Evolutionary conservation across 2,329 filamentous ascomycete genomes (phyloP).

Genomic region (Tolypocladium paradoxum): DNA sequence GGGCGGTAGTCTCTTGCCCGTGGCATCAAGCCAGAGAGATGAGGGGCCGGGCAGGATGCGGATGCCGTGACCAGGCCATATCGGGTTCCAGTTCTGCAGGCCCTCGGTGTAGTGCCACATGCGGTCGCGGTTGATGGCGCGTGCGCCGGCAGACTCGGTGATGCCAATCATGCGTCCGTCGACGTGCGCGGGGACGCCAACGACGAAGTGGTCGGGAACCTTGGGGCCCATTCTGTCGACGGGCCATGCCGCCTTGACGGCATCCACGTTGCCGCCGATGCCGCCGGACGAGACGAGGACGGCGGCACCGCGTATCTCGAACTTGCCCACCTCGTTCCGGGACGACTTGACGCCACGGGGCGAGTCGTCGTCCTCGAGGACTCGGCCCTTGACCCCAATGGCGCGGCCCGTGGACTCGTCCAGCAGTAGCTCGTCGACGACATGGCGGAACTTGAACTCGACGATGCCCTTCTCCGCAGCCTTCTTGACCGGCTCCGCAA

Average conservation of each 20-base stretch:
- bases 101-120: slow-evolving; percentile 61
- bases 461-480: slow-evolving; percentile 43
- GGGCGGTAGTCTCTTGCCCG: slow-evolving; percentile 44
- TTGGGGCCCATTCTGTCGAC: slow-evolving; percentile 44
- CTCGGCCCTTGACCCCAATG: slow-evolving; percentile 39
- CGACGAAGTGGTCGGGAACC: slow-evolving; percentile 44
- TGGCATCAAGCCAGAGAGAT: slow-evolving; percentile 52
- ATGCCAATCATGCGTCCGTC: slow-evolving; percentile 53
- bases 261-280: slow-evolving; percentile 51
- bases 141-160: slow-evolving; percentile 38
- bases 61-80: slow-evolving; percentile 52
- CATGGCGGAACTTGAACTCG: slow-evolving; percentile 44
- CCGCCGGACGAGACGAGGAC: slow-evolving; percentile 47
- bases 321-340: slow-evolving; percentile 34
- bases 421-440: slow-evolving; percentile 44
- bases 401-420: slow-evolving; percentile 39
- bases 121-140: slow-evolving; percentile 48
- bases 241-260: slow-evolving; percentile 48
- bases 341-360: slow-evolving; percentile 41
- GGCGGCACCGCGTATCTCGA: slow-evolving; percentile 41
- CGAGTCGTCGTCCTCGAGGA: slow-evolving; percentile 40
- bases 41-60: slow-evolving; percentile 50
- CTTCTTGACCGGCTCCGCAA: slow-evolving; percentile 42
- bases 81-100: slow-evolving; percentile 49
- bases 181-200: slow-evolving; percentile 53